phyloP scores from a whole-genome alignment of 2,329 filamentous ascomycete genomes.

The Tolypocladium nubicola region DNA sequence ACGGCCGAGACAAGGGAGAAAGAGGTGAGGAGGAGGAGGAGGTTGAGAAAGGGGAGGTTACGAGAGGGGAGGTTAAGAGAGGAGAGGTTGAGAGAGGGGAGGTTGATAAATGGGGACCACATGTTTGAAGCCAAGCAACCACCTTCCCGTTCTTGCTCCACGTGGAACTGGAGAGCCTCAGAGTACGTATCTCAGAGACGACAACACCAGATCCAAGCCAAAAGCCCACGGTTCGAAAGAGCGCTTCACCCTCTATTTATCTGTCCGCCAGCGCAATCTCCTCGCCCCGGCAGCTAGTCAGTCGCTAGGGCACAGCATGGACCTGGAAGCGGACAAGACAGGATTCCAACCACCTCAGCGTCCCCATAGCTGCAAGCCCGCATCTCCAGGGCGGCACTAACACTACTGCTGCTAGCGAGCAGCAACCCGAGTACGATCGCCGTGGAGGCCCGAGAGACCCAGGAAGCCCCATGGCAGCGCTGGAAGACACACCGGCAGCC shows the following conservation, averaged over 20 bases:
- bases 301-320: not conserved
- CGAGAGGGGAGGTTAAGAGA: not conserved
- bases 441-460: no score
- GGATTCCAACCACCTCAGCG: not conserved
- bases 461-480: no score
- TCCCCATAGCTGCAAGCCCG: not conserved
- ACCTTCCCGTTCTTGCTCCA: not conserved
- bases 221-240: not conserved
- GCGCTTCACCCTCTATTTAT: not conserved
- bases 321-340: not conserved
- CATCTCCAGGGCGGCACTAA: not conserved
- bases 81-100: not conserved
- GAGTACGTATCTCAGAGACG: not conserved
- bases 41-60: conserved; percentile 1
- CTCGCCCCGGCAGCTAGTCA: not conserved
- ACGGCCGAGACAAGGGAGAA: not conserved
- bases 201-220: no score
- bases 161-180: not conserved
- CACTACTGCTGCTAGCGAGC: not conserved
- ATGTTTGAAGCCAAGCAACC: not conserved
- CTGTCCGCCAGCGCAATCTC: not conserved
- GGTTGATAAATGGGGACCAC: not conserved
- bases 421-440: not conserved
- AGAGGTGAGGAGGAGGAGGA: conserved; percentile 9
- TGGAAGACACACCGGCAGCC: no score